These are phyloP conservation scores for Ceratobasidium sp. DNA, from an alignment of 1,284 basidiomycete species.

Conservation along the genomic window DNA sequence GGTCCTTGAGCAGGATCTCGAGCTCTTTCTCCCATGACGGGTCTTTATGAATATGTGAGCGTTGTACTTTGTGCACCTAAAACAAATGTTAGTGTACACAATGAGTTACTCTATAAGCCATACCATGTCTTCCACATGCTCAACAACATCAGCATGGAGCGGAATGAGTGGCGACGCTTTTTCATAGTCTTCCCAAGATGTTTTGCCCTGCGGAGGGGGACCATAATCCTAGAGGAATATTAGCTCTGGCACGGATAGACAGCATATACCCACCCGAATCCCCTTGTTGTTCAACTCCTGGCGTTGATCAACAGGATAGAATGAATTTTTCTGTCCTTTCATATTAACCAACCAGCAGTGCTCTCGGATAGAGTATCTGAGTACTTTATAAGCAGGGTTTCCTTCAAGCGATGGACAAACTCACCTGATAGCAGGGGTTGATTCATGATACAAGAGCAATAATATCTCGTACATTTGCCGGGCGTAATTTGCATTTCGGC, in stretches of 20 bases:
- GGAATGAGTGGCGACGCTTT: background rate
- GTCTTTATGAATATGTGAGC: slow-evolving; percentile 12
- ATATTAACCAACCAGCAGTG: slow-evolving; percentile 13
- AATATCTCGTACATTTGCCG: background rate
- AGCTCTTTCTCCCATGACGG: slow-evolving; percentile 1
- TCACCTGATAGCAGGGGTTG: background rate
- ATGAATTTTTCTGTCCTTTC: background rate
- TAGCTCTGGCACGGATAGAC: background rate
- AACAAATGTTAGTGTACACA: background rate
- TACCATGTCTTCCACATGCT: slow-evolving; percentile 12
- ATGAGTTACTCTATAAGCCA: background rate
- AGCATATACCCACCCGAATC: background rate
- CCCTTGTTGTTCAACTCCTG: slow-evolving; percentile 15
- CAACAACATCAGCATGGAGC: background rate
- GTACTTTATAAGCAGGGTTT: too few species aligned
- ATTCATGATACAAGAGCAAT: background rate
- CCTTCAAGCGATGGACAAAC: too few species aligned
- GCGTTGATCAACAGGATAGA: slow-evolving; percentile 14
- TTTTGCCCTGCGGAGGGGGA: too few species aligned
- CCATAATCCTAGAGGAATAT: too few species aligned
- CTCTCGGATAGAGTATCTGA: background rate
- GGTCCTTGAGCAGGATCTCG: background rate
- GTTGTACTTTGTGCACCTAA: background rate
- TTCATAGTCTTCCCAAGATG: background rate
- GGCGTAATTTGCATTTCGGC: slow-evolving; percentile 11